Conservation (phyloP, 2,329 filamentous ascomycete species). For the Ophiostoma montium region DNA sequence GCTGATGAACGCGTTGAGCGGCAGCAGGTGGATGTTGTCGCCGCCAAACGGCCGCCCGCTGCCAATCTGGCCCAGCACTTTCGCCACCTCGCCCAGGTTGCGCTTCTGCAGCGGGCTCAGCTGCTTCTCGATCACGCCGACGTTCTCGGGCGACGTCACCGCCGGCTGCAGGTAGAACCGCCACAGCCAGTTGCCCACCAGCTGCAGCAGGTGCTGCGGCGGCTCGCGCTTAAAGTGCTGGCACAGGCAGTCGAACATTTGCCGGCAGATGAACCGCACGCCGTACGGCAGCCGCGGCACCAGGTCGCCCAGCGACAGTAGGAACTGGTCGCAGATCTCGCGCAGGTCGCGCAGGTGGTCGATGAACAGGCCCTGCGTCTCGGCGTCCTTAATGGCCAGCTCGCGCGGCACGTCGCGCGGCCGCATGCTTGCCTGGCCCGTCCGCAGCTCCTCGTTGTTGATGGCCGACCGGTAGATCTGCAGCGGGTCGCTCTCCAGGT, state of each 20-base stretch:
- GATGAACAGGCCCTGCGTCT: conserved; percentile 86
- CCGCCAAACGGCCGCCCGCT: conserved; percentile 82
- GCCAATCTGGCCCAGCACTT: conserved; percentile 79
- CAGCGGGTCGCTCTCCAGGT: conserved; percentile 92
- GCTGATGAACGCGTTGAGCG: conserved; percentile 78
- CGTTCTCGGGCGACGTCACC: conserved; percentile 76
- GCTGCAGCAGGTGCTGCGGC: conserved; percentile 61
- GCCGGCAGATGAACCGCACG: conserved; percentile 72
- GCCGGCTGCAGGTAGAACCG: conserved; percentile 86
- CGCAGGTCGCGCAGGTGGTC: conserved; percentile 86
- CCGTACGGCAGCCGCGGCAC: conserved; percentile 86
- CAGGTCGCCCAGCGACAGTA: conserved; percentile 66
- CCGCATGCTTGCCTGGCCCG: conserved; percentile 67
- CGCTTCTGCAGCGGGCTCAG: conserved; percentile 85
- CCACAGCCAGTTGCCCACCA: conserved; percentile 87
- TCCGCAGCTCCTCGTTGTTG: conserved; percentile 93
- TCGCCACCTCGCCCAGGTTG: conserved; percentile 79
- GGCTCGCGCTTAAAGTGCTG: conserved; percentile 69
- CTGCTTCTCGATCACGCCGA: conserved; percentile 80
- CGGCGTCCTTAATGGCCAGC: conserved; percentile 86
- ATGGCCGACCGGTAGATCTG: conserved; percentile 93
- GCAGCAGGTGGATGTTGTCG: conserved; percentile 91
- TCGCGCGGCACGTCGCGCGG: conserved; percentile 79
- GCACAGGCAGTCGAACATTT: conserved; percentile 68
- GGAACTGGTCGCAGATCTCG: conserved; percentile 87